Percentiles rank a stretch among this genome's conserved stretches.
phyloP scores from a whole-genome alignment of 768 basidiomycete genomes.

The Crepidotus variabilis region DNA sequence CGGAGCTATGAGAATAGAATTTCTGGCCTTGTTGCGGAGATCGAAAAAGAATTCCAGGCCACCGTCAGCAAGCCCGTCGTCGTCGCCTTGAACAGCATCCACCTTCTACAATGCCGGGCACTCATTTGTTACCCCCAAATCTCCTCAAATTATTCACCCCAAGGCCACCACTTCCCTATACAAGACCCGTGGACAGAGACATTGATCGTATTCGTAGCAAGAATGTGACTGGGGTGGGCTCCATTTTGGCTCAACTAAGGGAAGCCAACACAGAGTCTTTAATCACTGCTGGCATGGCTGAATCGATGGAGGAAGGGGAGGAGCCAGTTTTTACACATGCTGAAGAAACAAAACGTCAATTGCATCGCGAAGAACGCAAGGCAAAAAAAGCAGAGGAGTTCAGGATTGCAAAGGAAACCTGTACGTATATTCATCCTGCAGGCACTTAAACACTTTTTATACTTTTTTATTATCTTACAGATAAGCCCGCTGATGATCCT shows the following conservation, averaged over 20 bases:
- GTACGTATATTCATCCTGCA: constrained; percentile 42
- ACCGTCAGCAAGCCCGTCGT: background rate
- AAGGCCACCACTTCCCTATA: constrained; percentile 83
- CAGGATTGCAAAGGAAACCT: constrained; percentile 78
- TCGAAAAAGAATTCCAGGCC: background rate
- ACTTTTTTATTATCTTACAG: constrained; percentile 36
- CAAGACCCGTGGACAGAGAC: constrained; percentile 82
- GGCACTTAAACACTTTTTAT: background rate
- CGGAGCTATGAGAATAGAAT: background rate
- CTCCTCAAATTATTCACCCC: constrained; percentile 96
- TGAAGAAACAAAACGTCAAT: constrained; percentile 78
- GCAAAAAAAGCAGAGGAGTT: constrained; percentile 74
- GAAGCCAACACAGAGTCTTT: constrained; percentile 74
- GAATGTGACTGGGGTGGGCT: constrained; percentile 72
- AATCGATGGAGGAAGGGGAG: constrained; percentile 81
- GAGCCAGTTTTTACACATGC: constrained; percentile 78
- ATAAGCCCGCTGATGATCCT: constrained; percentile 88
- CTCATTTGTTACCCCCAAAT: constrained; percentile 91
- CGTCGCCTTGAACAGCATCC: constrained; percentile 1
- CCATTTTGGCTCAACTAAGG: constrained; percentile 65
- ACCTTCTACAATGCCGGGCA: constrained; percentile 50
- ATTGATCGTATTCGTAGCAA: constrained; percentile 70
- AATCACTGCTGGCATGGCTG: constrained; percentile 53
- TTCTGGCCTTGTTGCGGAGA: background rate
- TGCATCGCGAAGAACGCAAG: constrained; percentile 74